Conservation (phyloP, 805 yeast genomes). For the Priceomyces fermenticarens region DNA sequence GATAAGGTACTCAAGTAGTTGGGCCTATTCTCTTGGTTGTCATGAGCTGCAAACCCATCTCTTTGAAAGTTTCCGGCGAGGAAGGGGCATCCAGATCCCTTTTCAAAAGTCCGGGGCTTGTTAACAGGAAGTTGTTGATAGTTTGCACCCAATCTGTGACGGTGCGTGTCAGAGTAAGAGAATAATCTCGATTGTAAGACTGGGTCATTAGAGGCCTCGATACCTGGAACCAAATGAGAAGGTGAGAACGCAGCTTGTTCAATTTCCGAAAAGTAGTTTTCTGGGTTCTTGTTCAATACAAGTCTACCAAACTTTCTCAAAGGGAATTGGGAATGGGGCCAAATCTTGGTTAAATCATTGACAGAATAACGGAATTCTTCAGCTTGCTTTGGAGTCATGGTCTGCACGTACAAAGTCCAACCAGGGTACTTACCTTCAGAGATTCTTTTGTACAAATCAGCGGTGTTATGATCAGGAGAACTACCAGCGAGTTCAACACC, state of each 20-base stretch:
- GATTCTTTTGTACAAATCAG: conserved; percentile 39
- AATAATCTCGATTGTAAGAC: conserved; percentile 78
- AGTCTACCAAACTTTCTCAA: conserved; percentile 54
- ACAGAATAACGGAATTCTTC: conserved; percentile 46
- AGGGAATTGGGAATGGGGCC: conserved; percentile 59
- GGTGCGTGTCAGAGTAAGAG: conserved; percentile 82
- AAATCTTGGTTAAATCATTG: conserved; percentile 54
- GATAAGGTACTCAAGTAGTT: conserved; percentile 47
- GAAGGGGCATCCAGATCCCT: conserved; percentile 21
- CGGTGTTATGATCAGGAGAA: conserved; percentile 43
- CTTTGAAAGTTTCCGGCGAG: conserved; percentile 24
- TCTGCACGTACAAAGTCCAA: conserved; percentile 55
- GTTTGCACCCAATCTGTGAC: conserved; percentile 75
- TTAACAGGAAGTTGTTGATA: conserved; percentile 67
- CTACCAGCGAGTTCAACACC: conserved; percentile 44
- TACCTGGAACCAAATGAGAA: conserved; percentile 79
- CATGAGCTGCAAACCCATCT: conserved; percentile 16
- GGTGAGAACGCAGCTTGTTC: conserved; percentile 88
- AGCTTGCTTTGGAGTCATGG: conserved; percentile 58
- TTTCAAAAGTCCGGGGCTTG: conserved; percentile 26
- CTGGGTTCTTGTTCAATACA: conserved; percentile 52
- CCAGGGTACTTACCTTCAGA: conserved; percentile 48
- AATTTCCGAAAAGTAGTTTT: conserved; percentile 50
- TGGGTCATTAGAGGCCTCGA: conserved; percentile 81
- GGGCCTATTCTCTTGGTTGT: conserved; percentile 44